A percentile compares a stretch with the other conserved stretches of the same genome.
These are phyloP conservation scores for Coemansia sp. DNA, from an alignment of 192 early-diverging fungal genomes.

Conservation along the genomic window DNA sequence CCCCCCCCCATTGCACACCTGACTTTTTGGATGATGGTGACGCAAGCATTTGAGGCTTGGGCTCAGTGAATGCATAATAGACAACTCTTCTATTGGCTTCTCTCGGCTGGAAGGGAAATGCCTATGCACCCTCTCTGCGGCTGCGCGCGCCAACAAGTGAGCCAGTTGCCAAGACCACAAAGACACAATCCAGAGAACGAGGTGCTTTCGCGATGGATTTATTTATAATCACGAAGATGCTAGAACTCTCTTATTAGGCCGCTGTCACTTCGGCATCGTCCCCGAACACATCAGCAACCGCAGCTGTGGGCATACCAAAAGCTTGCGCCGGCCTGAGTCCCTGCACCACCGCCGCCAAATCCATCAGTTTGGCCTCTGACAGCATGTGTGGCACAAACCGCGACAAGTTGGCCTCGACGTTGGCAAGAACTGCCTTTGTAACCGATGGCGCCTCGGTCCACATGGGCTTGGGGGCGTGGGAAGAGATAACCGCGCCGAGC, in stretches of 20 bases:
- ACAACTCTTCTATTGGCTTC: neutral
- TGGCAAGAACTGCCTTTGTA: slow-evolving; percentile 17
- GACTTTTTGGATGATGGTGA: neutral
- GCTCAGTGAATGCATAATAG: neutral
- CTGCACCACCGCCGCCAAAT: slow-evolving; percentile 11
- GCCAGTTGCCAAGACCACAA: neutral
- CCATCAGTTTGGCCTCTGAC: slow-evolving; percentile 16
- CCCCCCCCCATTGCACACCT: neutral
- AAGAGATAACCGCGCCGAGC: neutral
- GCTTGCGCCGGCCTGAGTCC: neutral
- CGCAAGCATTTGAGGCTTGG: neutral
- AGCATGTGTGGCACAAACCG: slow-evolving; percentile 32
- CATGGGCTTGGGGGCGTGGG: neutral
- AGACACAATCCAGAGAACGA: neutral
- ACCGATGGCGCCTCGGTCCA: neutral
- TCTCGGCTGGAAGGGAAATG: neutral
- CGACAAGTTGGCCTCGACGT: slow-evolving; percentile 41
- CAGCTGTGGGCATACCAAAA: neutral
- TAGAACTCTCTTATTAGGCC: neutral
- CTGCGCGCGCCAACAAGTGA: neutral
- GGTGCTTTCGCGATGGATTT: neutral
- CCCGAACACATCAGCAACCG: neutral
- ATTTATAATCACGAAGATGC: neutral
- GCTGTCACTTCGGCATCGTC: neutral
- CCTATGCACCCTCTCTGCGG: neutral